Percentiles rank a stretch among this genome's conserved stretches.
Conservation (phyloP, 768 basidiomycete species). For the Lentinus brumalis region DNA sequence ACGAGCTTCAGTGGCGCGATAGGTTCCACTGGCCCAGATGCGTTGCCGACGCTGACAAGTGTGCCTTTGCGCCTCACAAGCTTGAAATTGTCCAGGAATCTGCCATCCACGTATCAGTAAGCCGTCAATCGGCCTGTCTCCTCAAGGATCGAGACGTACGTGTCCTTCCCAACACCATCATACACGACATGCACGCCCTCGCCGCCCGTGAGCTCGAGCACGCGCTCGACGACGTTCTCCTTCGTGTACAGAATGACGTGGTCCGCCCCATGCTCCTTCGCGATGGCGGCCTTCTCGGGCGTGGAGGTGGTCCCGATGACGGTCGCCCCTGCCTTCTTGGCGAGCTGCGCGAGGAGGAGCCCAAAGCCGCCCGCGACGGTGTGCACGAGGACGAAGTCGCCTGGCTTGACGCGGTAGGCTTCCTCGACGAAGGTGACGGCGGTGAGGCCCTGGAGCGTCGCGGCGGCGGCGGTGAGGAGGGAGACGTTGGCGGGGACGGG, state of each 20-base stretch:
- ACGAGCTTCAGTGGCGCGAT: conserved; percentile 72
- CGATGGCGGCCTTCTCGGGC: conserved; percentile 78
- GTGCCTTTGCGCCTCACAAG: conserved; percentile 82
- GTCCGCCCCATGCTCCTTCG: conserved; percentile 77
- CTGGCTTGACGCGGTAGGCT: conserved; percentile 79
- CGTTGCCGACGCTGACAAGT: conserved; percentile 85
- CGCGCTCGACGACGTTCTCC: conserved; percentile 74
- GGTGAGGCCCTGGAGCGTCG: conserved; percentile 76
- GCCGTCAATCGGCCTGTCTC: neutral
- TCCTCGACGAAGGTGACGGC: conserved; percentile 79
- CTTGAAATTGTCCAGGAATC: conserved; percentile 81
- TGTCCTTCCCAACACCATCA: conserved; percentile 97
- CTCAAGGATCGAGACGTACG: conserved; percentile 48
- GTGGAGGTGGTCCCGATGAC: conserved; percentile 95
- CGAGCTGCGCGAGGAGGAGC: conserved; percentile 66
- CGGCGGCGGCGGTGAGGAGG: conserved; percentile 64
- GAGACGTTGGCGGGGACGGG: conserved; percentile 67
- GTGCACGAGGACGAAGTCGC: conserved; percentile 81
- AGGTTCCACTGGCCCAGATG: conserved; percentile 78
- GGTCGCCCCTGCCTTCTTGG: conserved; percentile 73
- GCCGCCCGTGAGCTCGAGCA: conserved; percentile 74
- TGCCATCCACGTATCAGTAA: conserved; percentile 29
- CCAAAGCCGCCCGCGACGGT: conserved; percentile 93
- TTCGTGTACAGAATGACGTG: conserved; percentile 83
- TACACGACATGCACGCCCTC: conserved; percentile 85